Evolutionary conservation across 1,139 yeast genomes (phyloP).

Genomic region (Yamadazyma kanchanaburiensis): DNA sequence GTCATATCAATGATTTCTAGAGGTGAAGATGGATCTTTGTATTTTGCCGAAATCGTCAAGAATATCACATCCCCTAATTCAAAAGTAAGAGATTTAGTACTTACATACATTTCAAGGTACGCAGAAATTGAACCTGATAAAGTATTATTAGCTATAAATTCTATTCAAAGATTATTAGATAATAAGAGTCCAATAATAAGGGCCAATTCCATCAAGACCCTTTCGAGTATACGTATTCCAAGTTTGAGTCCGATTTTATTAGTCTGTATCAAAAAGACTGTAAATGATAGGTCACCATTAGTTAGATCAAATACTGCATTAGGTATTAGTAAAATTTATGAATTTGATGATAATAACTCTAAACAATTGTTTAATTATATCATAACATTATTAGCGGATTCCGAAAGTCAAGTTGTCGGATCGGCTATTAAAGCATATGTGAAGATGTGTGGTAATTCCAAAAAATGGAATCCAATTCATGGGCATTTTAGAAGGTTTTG

Average conservation of each 20-base stretch:
- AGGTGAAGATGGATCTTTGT: slow-evolving; percentile 59
- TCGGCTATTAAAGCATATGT: slow-evolving; percentile 61
- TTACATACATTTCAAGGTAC: slow-evolving; percentile 69
- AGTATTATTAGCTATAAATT: slow-evolving; percentile 83
- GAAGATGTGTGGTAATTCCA: slow-evolving; percentile 29
- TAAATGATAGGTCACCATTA: slow-evolving; percentile 67
- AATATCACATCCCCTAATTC: slow-evolving; percentile 73
- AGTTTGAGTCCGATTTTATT: slow-evolving; percentile 78
- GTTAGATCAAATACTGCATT: slow-evolving; percentile 82
- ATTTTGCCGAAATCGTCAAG: slow-evolving; percentile 86
- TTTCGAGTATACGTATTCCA: slow-evolving; percentile 76
- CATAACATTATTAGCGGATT: slow-evolving; percentile 57
- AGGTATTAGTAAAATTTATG: slow-evolving; percentile 66
- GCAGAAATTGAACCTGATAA: slow-evolving; percentile 87
- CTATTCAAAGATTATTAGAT: slow-evolving; percentile 78
- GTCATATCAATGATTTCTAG: slow-evolving; percentile 64
- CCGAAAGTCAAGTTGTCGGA: slow-evolving; percentile 63
- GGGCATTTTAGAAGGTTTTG: slow-evolving; percentile 66
- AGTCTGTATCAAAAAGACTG: slow-evolving; percentile 67
- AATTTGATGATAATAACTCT: slow-evolving; percentile 27
- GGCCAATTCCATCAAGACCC: slow-evolving; percentile 71
- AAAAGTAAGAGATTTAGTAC: slow-evolving; percentile 73
- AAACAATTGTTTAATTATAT: slow-evolving; percentile 50
- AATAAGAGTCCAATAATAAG: slow-evolving; percentile 69
- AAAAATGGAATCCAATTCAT: slow-evolving; percentile 66